Conservation (phyloP, 106 monocot species). For the Cymbidium sinense region DNA sequence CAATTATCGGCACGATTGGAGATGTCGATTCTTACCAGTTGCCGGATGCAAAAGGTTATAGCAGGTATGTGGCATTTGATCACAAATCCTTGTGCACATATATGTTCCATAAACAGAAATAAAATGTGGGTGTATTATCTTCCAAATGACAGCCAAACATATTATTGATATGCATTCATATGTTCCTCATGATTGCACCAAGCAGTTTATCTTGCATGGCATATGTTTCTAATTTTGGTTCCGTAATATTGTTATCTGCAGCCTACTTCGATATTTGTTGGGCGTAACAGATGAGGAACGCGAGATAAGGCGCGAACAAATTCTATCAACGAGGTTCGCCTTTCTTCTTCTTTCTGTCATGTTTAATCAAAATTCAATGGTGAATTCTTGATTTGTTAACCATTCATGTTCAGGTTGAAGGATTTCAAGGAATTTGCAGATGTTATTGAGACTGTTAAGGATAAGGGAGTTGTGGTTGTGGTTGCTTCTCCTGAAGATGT, state of each 20-base stretch:
- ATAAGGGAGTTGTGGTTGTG: slow-evolving; percentile 75
- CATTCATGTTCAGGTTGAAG: slow-evolving; percentile 45
- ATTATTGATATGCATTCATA: no score
- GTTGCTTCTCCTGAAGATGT: slow-evolving; percentile 93
- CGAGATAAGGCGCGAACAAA: slow-evolving; percentile 82
- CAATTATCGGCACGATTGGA: slow-evolving; percentile 96
- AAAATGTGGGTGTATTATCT: background rate
- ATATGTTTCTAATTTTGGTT: background rate
- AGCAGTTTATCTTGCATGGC: no score
- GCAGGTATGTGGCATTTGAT: slow-evolving; percentile 38
- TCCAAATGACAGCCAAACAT: background rate
- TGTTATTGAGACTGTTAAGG: slow-evolving; percentile 67
- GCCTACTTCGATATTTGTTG: slow-evolving; percentile 69
- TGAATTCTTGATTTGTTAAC: background rate
- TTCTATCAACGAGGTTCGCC: slow-evolving; percentile 71
- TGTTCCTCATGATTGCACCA: no score
- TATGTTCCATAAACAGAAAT: background rate
- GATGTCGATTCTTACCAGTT: slow-evolving; percentile 95
- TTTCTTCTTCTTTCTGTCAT: background rate
- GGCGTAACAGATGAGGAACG: slow-evolving; percentile 88
- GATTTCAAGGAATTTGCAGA: slow-evolving; percentile 96
- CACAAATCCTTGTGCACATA: background rate
- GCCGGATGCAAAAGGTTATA: slow-evolving; percentile 99
- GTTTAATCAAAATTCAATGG: background rate
- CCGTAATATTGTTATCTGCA: slow-evolving; percentile 15